Evolutionary conservation across 208 protist species (phyloP), one percentile per base, ranked within the genome.

Genomic region (Jaenimonas drosophilae): DNA sequence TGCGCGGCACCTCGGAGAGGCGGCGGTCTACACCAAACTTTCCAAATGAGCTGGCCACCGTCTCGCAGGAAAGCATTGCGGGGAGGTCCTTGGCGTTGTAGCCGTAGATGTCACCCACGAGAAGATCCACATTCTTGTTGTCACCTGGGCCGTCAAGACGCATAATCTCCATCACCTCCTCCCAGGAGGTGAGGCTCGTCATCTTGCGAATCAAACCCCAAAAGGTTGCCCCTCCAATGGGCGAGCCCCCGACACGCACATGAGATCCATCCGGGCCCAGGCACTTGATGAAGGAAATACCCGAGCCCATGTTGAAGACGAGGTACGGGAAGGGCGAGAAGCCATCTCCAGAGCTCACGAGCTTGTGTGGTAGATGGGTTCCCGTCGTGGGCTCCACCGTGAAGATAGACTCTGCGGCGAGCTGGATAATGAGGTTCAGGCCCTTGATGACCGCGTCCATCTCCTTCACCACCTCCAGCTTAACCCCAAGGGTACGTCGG

Each of bases 41-140:
- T 4, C 88, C 88, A 70, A 95, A 95, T 4, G 75, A 80, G 67
- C 81, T 91, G 41, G 78, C 88, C 31, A 95, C 81, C 26, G 65
- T 90, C 33, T 95, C 80, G 9, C 66, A 58, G 3, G 75, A 85
- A 17, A 95, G 76, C 82, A 89, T 91, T 30, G 76, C 78, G 0
- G 83, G 86, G 11, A 94, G 59, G 46, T 91, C 82, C 48, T 85
- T 80, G 9, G 79, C 86, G 59, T 85, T 83, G 72, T 97, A 98
- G 37, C 96, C 97, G 56, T 98, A 99, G 34, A 99, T 99, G 64
- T 99, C 96, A 14, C 96, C 95, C 3, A 99, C 96, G 0, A 98
- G 79, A 23, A 99, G 65, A 58, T 99, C 95, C 5, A 98, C 93
- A 41, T 95, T 94, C 31, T 62, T 88, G 45, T 94, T 94, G 66